Conservation (phyloP, 257 asterid genomes). For the Jasminum sambac region DNA sequence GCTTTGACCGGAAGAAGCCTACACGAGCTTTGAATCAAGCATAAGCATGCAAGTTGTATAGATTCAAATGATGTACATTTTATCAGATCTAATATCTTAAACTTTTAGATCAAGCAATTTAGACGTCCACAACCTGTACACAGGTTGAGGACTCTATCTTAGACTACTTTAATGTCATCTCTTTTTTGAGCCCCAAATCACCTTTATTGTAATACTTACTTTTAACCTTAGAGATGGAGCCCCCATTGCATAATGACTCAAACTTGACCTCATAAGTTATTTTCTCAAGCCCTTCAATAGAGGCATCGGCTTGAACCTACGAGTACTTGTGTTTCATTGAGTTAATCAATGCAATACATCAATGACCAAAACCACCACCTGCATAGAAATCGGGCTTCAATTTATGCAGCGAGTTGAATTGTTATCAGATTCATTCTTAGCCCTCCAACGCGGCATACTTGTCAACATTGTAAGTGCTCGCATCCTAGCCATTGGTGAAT, state of each 20-base stretch:
- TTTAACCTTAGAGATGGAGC: constrained; percentile 16
- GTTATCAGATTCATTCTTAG: too few species aligned
- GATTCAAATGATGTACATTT: too few species aligned
- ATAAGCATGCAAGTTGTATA: constrained; percentile 13
- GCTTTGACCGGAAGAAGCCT: too few species aligned
- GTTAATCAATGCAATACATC: constrained; percentile 16
- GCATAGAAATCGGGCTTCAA: constrained; percentile 16
- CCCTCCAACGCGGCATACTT: too few species aligned
- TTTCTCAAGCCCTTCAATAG: constrained; percentile 20
- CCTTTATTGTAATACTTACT: constrained; percentile 9
- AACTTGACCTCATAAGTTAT: constrained; percentile 20
- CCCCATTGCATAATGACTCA: constrained; percentile 6
- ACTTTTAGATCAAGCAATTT: too few species aligned
- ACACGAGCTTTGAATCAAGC: neutral
- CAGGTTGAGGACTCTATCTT: constrained; percentile 5
- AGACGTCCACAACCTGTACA: constrained; percentile 21
- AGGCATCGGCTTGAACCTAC: constrained; percentile 19
- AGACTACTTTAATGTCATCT: constrained; percentile 13
- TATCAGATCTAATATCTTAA: too few species aligned
- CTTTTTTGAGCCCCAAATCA: constrained; percentile 10
- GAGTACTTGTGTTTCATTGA: constrained; percentile 14
- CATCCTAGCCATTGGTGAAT: too few species aligned
- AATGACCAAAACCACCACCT: constrained; percentile 2
- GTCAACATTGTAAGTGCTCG: too few species aligned
- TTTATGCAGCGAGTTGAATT: too few species aligned